A percentile compares a stretch with the other conserved stretches of the same genome.
Conservation (phyloP, 192 early-diverging fungal species). For the Allomyces arbusculus region DNA sequence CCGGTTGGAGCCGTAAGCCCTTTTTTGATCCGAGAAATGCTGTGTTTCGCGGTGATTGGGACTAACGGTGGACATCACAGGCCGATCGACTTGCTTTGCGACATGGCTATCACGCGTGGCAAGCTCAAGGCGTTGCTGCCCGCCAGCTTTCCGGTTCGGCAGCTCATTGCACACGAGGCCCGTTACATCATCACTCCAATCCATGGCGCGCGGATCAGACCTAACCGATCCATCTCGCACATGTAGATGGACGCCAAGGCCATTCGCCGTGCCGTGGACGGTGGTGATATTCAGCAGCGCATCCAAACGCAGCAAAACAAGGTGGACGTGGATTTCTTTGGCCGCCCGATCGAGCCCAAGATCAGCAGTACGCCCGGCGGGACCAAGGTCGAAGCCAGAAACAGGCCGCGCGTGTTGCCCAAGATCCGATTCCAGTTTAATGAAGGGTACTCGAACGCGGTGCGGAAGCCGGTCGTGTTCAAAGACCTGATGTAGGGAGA, state of each 20-base stretch:
- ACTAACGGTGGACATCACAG: neutral
- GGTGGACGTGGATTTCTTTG: conserved; percentile 56
- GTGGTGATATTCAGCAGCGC: conserved; percentile 3
- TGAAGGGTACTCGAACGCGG: conserved; percentile 83
- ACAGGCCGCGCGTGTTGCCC: neutral
- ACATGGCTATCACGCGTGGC: neutral
- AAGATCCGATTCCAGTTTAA: conserved; percentile 53
- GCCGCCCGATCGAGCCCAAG: conserved; percentile 29
- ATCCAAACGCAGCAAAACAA: conserved; percentile 4
- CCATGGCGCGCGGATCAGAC: neutral
- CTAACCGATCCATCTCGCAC: neutral
- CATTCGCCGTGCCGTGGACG: conserved; percentile 13
- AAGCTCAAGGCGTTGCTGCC: conserved; percentile 20
- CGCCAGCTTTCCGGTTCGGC: conserved; percentile 52
- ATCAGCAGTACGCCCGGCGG: neutral
- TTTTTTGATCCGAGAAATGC: neutral
- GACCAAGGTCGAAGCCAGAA: neutral
- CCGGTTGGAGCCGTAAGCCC: neutral
- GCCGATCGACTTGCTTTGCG: conserved; percentile 8
- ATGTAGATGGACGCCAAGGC: conserved; percentile 27
- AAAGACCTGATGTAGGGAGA: conserved; percentile 29
- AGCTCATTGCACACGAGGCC: conserved; percentile 64
- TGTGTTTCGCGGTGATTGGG: neutral
- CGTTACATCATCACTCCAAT: conserved; percentile 4
- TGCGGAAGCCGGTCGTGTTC: conserved; percentile 50